These are phyloP conservation scores for Harringtonia aguacate DNA, from an alignment of 2,329 filamentous ascomycete genomes.

Conservation along the genomic window DNA sequence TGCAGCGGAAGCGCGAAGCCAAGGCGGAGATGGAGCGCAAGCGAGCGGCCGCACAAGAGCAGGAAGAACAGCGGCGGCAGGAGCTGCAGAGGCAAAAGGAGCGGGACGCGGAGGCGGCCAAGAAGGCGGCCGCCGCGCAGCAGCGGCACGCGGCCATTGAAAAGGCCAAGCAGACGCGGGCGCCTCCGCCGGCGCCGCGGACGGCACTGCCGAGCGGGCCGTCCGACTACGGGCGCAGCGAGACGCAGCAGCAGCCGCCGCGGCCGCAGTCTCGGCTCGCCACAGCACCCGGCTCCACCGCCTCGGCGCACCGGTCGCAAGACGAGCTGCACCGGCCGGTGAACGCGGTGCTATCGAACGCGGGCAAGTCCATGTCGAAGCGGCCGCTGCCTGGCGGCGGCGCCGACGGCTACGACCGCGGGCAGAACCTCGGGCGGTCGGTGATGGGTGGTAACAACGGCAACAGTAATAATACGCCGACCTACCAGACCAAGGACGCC, in stretches of 20 bases:
- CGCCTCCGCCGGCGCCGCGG: constrained; percentile 49
- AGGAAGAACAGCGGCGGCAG: constrained; percentile 46
- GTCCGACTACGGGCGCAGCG: constrained; percentile 28
- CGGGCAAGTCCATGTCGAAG: constrained; percentile 65
- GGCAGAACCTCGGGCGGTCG: constrained; percentile 6
- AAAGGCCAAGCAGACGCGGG: constrained; percentile 53
- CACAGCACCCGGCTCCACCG: constrained; percentile 34
- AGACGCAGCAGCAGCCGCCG: constrained; percentile 19
- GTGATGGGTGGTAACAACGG: constrained; percentile 1
- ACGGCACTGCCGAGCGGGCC: constrained; percentile 39
- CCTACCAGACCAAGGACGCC: constrained; percentile 57
- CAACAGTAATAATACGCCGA: constrained; percentile 31
- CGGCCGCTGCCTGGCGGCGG: constrained; percentile 45
- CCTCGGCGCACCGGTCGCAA: constrained; percentile 35
- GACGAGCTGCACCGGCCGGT: constrained; percentile 53
- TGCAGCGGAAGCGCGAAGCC: constrained; percentile 66
- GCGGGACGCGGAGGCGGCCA: constrained; percentile 30
- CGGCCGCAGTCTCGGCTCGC: constrained; percentile 49
- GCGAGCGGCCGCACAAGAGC: constrained; percentile 52
- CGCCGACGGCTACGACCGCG: constrained; percentile 3
- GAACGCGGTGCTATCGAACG: constrained; percentile 47
- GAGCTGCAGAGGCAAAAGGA: constrained; percentile 53
- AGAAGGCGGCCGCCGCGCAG: constrained; percentile 39
- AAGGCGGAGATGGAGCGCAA: constrained; percentile 76
- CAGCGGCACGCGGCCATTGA: constrained; percentile 54